Conservation (phyloP, 2,329 filamentous ascomycete genomes). For the Herpotrichia juniperi region DNA sequence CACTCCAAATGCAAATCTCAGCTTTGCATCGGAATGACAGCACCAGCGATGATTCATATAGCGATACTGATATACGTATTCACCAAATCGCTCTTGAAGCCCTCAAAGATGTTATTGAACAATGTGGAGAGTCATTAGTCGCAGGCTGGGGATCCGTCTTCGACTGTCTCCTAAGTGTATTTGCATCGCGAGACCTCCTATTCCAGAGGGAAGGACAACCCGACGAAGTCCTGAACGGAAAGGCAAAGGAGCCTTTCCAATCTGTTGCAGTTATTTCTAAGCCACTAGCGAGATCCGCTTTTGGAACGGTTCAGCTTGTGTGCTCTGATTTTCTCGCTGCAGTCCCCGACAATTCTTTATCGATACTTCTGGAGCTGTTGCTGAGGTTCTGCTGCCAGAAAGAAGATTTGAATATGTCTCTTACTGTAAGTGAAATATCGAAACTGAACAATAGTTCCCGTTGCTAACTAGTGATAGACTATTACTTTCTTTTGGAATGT, state of each 20-base stretch:
- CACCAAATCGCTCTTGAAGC: constrained; percentile 81
- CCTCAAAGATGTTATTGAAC: constrained; percentile 81
- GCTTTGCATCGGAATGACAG: constrained; percentile 63
- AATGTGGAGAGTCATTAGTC: constrained; percentile 82
- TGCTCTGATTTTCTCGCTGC: constrained; percentile 91
- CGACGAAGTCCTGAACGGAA: constrained; percentile 35
- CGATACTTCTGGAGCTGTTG: constrained; percentile 85
- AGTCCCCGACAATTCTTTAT: constrained; percentile 69
- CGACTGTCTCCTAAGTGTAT: constrained; percentile 82
- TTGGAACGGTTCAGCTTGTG: constrained; percentile 87
- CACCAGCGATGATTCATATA: constrained; percentile 62
- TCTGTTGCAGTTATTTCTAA: constrained; percentile 60
- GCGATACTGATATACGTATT: constrained; percentile 75
- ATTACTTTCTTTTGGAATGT: constrained; percentile 97
- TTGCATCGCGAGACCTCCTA: constrained; percentile 46
- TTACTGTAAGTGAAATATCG: constrained; percentile 70
- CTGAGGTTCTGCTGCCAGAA: constrained; percentile 88
- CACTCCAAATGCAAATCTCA: constrained; percentile 66
- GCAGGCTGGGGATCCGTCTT: constrained; percentile 88
- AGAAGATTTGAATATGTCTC: constrained; percentile 91
- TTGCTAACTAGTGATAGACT: constrained; percentile 59
- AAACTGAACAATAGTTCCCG: not conserved
- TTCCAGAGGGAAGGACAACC: not conserved
- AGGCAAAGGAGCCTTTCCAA: not conserved
- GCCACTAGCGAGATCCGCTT: constrained; percentile 82